Conservation (phyloP, 1,139 yeast species). For the Diutina rugosa region DNA sequence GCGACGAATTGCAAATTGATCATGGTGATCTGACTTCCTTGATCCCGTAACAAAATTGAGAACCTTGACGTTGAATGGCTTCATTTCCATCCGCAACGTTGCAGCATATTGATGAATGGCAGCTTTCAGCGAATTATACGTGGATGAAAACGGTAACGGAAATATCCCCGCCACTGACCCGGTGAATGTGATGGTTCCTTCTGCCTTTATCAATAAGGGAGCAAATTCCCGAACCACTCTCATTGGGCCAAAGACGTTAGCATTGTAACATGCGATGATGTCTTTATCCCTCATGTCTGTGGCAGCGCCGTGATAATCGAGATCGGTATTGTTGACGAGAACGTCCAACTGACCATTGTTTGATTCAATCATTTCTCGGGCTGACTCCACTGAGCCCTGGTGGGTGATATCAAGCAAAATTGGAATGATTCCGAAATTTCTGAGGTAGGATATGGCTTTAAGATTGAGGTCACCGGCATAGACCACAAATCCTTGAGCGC, state of each 20-base stretch:
- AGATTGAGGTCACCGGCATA: neutral
- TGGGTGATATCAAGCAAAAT: neutral
- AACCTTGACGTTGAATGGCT: slow-evolving; percentile 62
- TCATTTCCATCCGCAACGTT: slow-evolving; percentile 50
- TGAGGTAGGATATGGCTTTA: neutral
- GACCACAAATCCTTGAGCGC: neutral
- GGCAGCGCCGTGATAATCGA: neutral
- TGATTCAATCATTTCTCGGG: neutral
- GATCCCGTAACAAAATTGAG: slow-evolving; percentile 45
- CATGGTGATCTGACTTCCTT: neutral
- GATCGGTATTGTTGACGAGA: neutral
- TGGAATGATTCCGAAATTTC: neutral
- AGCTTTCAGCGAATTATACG: slow-evolving; percentile 63
- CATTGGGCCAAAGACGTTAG: neutral
- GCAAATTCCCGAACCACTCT: neutral
- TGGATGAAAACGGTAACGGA: slow-evolving; percentile 60
- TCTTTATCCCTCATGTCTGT: neutral
- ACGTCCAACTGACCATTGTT: neutral
- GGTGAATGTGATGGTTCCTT: neutral
- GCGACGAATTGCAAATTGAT: neutral
- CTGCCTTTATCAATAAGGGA: neutral
- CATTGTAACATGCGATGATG: neutral
- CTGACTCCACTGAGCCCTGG: neutral
- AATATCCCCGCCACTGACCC: neutral
- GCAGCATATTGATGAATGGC: slow-evolving; percentile 65